A percentile compares a stretch with the other conserved stretches of the same genome.
Evolutionary conservation across 2,329 filamentous ascomycete species (phyloP).

Genomic region (Hansfordia pulvinata): DNA sequence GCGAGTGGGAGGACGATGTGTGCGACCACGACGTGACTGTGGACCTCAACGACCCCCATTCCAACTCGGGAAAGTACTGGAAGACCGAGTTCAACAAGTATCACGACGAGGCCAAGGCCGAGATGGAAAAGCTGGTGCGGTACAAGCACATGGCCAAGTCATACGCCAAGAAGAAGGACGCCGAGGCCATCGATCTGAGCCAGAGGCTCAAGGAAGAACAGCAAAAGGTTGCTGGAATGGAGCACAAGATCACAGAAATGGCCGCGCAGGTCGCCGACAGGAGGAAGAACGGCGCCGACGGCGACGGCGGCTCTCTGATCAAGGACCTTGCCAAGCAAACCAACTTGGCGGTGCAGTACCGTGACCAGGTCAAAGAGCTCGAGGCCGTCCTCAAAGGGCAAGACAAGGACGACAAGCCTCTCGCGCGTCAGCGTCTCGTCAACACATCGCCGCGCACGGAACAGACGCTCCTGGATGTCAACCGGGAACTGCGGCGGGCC

Average conservation of each 20-base stretch:
- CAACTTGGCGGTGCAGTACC: constrained; percentile 41
- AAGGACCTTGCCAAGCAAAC: constrained; percentile 45
- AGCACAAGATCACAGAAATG: constrained; percentile 46
- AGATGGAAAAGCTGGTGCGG: constrained; percentile 65
- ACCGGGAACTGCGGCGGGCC: constrained; percentile 39
- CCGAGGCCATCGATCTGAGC: constrained; percentile 51
- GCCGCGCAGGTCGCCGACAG: constrained; percentile 37
- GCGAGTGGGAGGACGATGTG: constrained; percentile 39
- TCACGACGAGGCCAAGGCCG: constrained; percentile 54
- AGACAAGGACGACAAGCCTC: constrained; percentile 18
- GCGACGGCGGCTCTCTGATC: constrained; percentile 31
- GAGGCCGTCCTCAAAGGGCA: constrained; percentile 32
- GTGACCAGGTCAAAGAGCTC: constrained; percentile 43
- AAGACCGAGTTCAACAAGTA: constrained; percentile 66
- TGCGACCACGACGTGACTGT: constrained; percentile 50
- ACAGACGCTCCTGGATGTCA: constrained; percentile 35
- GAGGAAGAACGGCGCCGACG: constrained; percentile 21
- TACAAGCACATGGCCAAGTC: constrained; percentile 72
- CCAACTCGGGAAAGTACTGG: constrained; percentile 67
- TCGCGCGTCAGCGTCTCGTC: constrained; percentile 20
- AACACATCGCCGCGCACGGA: constrained; percentile 34
- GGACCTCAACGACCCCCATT: constrained; percentile 61
- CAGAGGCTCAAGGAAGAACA: constrained; percentile 57
- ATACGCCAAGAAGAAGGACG: constrained; percentile 66
- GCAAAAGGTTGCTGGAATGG: constrained; percentile 48